Percentiles rank a stretch among this genome's conserved stretches.
Evolutionary conservation across 495 filamentous ascomycete species (phyloP).

Genomic region (Aspergillus ellipticus): DNA sequence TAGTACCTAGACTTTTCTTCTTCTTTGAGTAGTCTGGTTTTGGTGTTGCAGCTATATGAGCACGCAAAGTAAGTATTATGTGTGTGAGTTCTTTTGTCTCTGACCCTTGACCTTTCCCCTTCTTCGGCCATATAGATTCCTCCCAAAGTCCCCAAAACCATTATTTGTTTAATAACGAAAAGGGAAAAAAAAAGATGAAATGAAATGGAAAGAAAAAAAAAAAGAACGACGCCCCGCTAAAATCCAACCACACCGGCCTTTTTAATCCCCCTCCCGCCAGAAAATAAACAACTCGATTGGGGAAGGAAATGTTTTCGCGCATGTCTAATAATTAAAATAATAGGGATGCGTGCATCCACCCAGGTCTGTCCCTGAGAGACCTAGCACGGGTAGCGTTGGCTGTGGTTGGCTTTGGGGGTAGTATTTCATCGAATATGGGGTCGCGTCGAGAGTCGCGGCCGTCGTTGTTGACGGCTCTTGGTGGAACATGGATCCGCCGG

Average conservation of each 20-base stretch:
- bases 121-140: too few species aligned
- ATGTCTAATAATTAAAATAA: conserved; percentile 27
- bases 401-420: conserved; percentile 18
- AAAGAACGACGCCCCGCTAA: background rate
- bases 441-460: conserved; percentile 13
- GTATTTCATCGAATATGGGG: conserved; percentile 18
- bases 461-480: conserved; percentile 14
- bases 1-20: too few species aligned
- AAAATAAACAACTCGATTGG: background rate
- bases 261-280: too few species aligned
- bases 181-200: background rate
- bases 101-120: too few species aligned
- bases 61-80: too few species aligned
- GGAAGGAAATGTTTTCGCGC: background rate
- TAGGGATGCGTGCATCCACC: conserved; percentile 26
- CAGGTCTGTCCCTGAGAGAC: conserved; percentile 14
- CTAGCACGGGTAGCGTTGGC: conserved; percentile 12
- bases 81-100: too few species aligned
- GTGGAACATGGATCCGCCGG: conserved; percentile 13
- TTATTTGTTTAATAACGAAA: background rate
- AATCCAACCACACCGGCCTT: background rate
- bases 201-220: background rate
- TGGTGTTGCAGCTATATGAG: too few species aligned
- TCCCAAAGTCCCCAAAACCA: background rate
- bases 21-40: too few species aligned